A percentile compares a stretch with the other conserved stretches of the same genome.
phyloP scores from a whole-genome alignment of 163 green algal species.

The Chlamydomonas reinhardtii region DNA sequence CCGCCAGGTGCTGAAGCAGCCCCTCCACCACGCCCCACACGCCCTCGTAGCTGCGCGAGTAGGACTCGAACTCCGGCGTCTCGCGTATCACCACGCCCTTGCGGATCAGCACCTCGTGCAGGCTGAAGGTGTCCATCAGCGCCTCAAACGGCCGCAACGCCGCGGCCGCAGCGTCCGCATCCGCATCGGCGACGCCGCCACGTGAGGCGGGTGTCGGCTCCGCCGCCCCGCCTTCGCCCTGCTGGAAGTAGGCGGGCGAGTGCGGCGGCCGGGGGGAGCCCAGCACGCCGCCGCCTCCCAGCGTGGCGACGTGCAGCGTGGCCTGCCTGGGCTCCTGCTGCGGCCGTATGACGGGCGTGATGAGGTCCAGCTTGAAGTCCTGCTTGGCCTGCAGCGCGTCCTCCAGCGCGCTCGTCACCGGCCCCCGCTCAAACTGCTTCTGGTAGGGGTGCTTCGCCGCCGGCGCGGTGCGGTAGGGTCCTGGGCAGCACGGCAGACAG shows the following conservation, averaged over 20 bases:
- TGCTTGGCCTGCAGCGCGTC: slow-evolving; percentile 49
- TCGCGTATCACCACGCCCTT: slow-evolving; percentile 56
- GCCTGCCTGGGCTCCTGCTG: slow-evolving; percentile 34
- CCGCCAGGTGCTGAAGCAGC: slow-evolving; percentile 65
- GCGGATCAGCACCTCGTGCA: slow-evolving; percentile 73
- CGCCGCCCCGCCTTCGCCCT: background rate
- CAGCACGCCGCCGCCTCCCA: slow-evolving; percentile 31
- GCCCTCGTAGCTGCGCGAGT: slow-evolving; percentile 55
- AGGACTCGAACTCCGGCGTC: slow-evolving; percentile 73
- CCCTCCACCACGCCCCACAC: slow-evolving; percentile 63
- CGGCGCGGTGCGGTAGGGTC: slow-evolving; percentile 9
- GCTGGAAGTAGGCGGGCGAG: slow-evolving; percentile 7
- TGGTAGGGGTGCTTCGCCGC: slow-evolving; percentile 34
- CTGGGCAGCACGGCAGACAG: background rate
- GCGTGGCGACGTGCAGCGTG: background rate
- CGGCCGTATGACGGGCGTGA: slow-evolving; percentile 55
- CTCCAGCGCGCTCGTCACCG: slow-evolving; percentile 57
- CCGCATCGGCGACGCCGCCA: background rate
- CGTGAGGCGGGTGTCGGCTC: no score
- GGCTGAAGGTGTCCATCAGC: slow-evolving; percentile 69
- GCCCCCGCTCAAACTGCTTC: slow-evolving; percentile 48
- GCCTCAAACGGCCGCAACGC: slow-evolving; percentile 59
- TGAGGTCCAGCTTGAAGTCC: slow-evolving; percentile 60
- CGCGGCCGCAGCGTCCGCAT: background rate
- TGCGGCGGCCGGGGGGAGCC: background rate